Evolutionary conservation across 139 green algal species (phyloP).

Genomic region (Deuterostichococcus epilithicus): DNA sequence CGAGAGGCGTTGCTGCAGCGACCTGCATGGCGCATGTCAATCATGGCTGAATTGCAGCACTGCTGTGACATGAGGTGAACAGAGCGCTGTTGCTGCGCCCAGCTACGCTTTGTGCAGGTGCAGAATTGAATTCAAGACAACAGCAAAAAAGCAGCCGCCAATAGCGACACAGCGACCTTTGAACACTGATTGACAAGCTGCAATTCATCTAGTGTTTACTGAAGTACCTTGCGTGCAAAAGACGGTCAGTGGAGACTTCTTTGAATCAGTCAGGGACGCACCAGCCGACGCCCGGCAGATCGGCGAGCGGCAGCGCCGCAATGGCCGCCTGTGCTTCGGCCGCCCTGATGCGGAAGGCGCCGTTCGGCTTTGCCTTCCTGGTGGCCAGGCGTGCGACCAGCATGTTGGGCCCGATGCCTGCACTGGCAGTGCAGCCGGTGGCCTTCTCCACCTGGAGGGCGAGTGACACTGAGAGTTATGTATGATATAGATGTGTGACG

Average conservation of each 20-base stretch:
- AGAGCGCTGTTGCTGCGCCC: too few species aligned
- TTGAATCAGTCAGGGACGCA: constrained; percentile 18
- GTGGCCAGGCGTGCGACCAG: constrained; percentile 83
- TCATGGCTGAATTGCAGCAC: too few species aligned
- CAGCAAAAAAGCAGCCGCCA: too few species aligned
- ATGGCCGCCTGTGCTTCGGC: constrained; percentile 41
- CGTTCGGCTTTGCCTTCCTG: constrained; percentile 79
- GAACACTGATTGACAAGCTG: too few species aligned
- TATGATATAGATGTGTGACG: too few species aligned
- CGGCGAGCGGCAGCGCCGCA: constrained; percentile 46
- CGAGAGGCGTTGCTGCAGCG: constrained; percentile 47
- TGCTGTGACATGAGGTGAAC: too few species aligned
- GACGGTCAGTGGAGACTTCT: too few species aligned
- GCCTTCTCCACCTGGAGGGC: constrained; percentile 1
- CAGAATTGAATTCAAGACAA: too few species aligned
- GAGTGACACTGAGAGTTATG: not conserved
- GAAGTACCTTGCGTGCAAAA: too few species aligned
- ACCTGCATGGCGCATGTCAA: not conserved
- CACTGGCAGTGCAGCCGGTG: constrained; percentile 46
- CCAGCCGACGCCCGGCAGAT: constrained; percentile 88
- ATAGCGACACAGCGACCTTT: too few species aligned
- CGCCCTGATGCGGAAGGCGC: constrained; percentile 41
- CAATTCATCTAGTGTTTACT: too few species aligned
- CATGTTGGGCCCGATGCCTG: constrained; percentile 73
- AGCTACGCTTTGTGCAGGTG: too few species aligned